Evolutionary conservation across 2,329 filamentous ascomycete genomes (phyloP).

Genomic region (Trichophyton rubrum): DNA sequence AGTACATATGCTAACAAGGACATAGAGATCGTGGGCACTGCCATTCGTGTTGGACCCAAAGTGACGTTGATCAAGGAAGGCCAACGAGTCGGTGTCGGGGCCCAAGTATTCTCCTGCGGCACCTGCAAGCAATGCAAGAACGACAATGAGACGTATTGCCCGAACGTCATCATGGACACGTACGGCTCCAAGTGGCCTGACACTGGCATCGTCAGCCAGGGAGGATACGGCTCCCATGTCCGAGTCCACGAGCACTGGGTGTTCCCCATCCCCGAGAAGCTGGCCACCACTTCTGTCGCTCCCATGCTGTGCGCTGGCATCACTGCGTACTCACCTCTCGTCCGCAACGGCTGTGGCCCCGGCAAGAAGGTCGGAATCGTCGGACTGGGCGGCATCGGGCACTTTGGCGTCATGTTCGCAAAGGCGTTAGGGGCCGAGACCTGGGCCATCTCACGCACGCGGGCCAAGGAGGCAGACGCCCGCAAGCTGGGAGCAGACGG

Average conservation of each 20-base stretch:
- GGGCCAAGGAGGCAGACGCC: constrained; percentile 48
- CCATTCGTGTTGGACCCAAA: constrained; percentile 53
- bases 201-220: constrained; percentile 49
- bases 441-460: constrained; percentile 48
- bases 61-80: constrained; percentile 50
- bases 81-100: constrained; percentile 54
- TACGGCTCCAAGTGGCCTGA: constrained; percentile 30
- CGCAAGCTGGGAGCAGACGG: constrained; percentile 48
- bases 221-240: constrained; percentile 54
- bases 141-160: constrained; percentile 56
- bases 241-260: constrained; percentile 65
- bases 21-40: constrained; percentile 55
- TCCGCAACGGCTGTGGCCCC: constrained; percentile 60
- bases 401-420: constrained; percentile 58
- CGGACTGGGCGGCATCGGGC: constrained; percentile 52
- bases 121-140: constrained; percentile 52
- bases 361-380: constrained; percentile 40
- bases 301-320: constrained; percentile 79
- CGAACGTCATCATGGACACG: constrained; percentile 39
- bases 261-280: constrained; percentile 57
- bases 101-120: constrained; percentile 53
- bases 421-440: constrained; percentile 54
- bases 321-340: constrained; percentile 66
- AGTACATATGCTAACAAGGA: neutral
- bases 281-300: constrained; percentile 50